A percentile compares a stretch with the other conserved stretches of the same genome.
These are phyloP conservation scores for Boletellus ananiceps DNA, from an alignment of 768 basidiomycete species.

Conservation along the genomic window DNA sequence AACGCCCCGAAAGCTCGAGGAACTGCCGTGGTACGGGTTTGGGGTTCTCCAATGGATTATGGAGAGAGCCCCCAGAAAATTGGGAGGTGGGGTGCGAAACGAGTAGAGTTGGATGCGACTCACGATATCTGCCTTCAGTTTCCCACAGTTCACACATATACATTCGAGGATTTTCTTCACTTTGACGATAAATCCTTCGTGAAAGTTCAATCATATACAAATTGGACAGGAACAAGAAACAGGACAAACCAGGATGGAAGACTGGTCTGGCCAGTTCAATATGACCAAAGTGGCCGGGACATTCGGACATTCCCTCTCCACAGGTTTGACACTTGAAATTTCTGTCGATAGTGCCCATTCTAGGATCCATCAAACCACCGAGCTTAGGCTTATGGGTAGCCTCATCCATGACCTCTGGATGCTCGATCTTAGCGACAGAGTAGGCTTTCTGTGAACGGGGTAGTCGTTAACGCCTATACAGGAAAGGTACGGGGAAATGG, in stretches of 20 bases:
- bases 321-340: conserved; percentile 99
- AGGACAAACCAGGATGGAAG: conserved; percentile 83
- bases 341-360: conserved; percentile 96
- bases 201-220: background rate
- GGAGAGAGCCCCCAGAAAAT: conserved; percentile 99
- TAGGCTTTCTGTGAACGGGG: conserved; percentile 79
- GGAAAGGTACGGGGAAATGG: background rate
- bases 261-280: conserved; percentile 97
- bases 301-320: conserved; percentile 99
- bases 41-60: conserved; percentile 84
- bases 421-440: conserved; percentile 97
- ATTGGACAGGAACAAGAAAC: background rate
- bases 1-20: conserved; percentile 78
- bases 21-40: conserved; percentile 79
- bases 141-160: conserved; percentile 98
- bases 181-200: conserved; percentile 89
- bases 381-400: conserved; percentile 82
- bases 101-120: conserved; percentile 82
- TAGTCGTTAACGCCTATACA: conserved; percentile 6
- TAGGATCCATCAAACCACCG: conserved; percentile 95
- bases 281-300: conserved; percentile 98
- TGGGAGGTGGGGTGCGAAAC: conserved; percentile 90
- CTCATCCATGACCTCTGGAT: conserved; percentile 99
- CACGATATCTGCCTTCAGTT: conserved; percentile 95
- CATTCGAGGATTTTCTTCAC: conserved; percentile 99